Base-by-base conservation (phyloP, 768 basidiomycete species). In the Pleurotus giganteus region DNA sequence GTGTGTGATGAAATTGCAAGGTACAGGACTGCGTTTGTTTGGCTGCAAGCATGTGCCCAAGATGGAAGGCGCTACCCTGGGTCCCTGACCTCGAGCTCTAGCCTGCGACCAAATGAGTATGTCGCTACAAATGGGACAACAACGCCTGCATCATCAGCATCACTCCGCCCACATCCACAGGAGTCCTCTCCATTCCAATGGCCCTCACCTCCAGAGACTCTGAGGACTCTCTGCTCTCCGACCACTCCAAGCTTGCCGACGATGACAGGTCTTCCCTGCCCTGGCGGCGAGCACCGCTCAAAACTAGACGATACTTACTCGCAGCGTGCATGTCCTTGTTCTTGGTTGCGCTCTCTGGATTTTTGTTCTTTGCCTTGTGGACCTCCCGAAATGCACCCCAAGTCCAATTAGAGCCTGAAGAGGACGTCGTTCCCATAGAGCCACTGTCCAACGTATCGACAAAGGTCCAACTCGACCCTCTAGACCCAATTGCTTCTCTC, bases 291-390 rank as follows among this genome's bases (percentile, higher is more conserved):
- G 39, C 28, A 19, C 24, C 45, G 43, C 2, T 51, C 24, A 42
- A 51, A 12, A 34, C 60, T 15, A 59, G 58, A 21, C 61, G 61
- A 42, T 58, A 65, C 26, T 54, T 71, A 24, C 53, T 71, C 47
- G 60, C 60, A 4, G 58, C 66, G 7, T 68, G 63, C 47, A 65
- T 63, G 9, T 58, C 65, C 11, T 61, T 75, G n/a, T 60, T 64
- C 17, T 42, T 66, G 5, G 52, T 66, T 32, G 65, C 73, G 11
- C 57, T 77, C 13, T 59, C 61, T 31, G 60, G 57, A 42, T 58
- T 70, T 51, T 54, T 64, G 17, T 55, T 61, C 47, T 68, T 67
- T 49, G 55, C 58, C 8, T 41, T 54, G 15, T 69, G 63, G 63
- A 61, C 63, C n/a, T 58, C 52, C 23, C 57, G 46, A n/a, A 54